Conservation (phyloP, 495 filamentous ascomycete genomes). For the Astrocystis sublimbata region DNA sequence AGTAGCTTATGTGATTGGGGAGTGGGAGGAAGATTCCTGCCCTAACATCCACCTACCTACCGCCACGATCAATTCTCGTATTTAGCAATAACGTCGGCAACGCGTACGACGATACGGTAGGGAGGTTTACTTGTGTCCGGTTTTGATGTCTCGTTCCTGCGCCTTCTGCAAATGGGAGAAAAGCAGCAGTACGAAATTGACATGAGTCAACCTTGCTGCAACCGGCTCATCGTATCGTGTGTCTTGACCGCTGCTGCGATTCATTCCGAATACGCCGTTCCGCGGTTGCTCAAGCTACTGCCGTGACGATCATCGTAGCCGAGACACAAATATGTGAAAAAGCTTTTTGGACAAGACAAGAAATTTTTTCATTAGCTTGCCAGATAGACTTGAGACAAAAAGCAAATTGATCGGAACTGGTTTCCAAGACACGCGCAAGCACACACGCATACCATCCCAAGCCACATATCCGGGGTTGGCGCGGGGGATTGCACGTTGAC, state of each 20-base stretch:
- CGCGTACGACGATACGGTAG: conserved; percentile 26
- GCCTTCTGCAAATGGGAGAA: not conserved
- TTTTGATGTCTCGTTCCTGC: not conserved
- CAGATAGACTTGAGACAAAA: conserved; percentile 7
- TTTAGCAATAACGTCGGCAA: not conserved
- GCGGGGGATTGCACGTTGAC: not conserved
- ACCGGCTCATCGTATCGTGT: not conserved
- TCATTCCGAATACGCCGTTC: no score
- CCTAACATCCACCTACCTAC: conserved; percentile 1
- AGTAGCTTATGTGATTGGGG: conserved; percentile 19
- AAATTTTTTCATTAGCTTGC: not conserved
- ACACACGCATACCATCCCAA: no score
- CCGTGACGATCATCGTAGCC: not conserved
- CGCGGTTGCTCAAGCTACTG: not conserved
- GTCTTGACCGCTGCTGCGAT: not conserved
- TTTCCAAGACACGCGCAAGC: no score
- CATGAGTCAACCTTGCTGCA: not conserved
- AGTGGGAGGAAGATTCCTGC: not conserved
- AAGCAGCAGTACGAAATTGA: not conserved
- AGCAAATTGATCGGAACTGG: conserved; percentile 8
- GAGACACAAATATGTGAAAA: not conserved
- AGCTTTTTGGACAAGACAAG: not conserved
- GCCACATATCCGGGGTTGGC: not conserved
- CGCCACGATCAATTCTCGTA: not conserved
- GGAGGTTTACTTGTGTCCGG: conserved; percentile 23